Base-by-base conservation (phyloP, 192 early-diverging fungal genomes). In the Backusella circina region DNA sequence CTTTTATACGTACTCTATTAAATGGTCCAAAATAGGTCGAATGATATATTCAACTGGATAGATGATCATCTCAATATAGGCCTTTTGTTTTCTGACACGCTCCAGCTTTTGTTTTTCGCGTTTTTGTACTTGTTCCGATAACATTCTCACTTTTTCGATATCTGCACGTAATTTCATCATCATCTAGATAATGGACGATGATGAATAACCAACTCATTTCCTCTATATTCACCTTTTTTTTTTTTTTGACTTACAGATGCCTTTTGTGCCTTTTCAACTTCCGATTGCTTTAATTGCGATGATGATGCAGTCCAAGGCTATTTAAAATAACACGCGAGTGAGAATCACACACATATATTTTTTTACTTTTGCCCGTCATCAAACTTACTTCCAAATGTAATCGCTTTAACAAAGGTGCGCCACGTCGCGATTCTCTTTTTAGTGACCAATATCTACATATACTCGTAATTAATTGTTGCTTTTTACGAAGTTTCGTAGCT, bases 401-500 rank as follows among this genome's bases (percentile, higher is more conserved):
- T 64, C 98, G 88, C 80, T 99, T 99, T 38, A 99, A 83, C 5
- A 99, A 85, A 1, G 98, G 95, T 2, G 97, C 96, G 0, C 98
- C 98, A 30, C 95, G 88, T 23, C 97, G 80, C n/a, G 89, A 81
- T 77, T 92, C 90, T 33, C 97, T 89, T 80, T 99, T 99, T 10
- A 99, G 85, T 2, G 96, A 90, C 98, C 98, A 99, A 83, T 97
- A 99, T 78, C 91, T 89, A 72, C 93, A 93, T 35, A 97, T 88
- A 23, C 78, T 82, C 28, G 86, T 82, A n/a, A 95, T 72, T 32
- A 95, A 85, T 12, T 89, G 83, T 6, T 80, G 76, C 38, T 85
- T 86, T 47, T 88, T 87, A 2, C 77, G 78, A 36, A 85, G 32
- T 66, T 80, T 69, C 21, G 64, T 72, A 15, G 66, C 68, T 7